phyloP scores from a whole-genome alignment of 2,329 filamentous ascomycete genomes.

The Fusarium verticillioides region DNA sequence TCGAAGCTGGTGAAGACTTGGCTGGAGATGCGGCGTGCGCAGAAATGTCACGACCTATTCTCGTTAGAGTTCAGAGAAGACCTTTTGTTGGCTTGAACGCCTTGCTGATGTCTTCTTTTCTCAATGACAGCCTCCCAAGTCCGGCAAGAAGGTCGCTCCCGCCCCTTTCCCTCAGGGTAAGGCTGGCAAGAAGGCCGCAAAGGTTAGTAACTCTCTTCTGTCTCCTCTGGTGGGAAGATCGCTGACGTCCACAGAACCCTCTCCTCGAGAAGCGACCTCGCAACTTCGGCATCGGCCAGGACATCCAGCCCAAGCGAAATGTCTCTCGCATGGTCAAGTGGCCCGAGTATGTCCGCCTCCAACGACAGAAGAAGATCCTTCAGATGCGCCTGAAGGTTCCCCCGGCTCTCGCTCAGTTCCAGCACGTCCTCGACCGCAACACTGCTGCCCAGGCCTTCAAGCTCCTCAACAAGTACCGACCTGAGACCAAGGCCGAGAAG shows the following conservation, averaged over 20 bases:
- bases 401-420: conserved; percentile 96
- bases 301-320: conserved; percentile 97
- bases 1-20: conserved; percentile 67
- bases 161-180: conserved; percentile 96
- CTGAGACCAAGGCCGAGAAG: conserved; percentile 99
- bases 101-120: conserved; percentile 98
- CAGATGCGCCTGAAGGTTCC: conserved; percentile 99
- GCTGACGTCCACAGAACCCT: conserved; percentile 77
- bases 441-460: conserved; percentile 97
- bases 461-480: conserved; percentile 99
- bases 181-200: conserved; percentile 94
- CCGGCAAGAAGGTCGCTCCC: conserved; percentile 96
- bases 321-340: conserved; percentile 98
- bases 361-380: conserved; percentile 94
- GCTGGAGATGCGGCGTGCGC: conserved; percentile 69
- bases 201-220: conserved; percentile 72
- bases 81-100: conserved; percentile 77
- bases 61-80: conserved; percentile 96
- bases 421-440: conserved; percentile 96
- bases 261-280: conserved; percentile 97
- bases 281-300: conserved; percentile 99
- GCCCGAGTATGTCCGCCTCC: conserved; percentile 98
- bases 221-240: not conserved
- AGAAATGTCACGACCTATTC: conserved; percentile 68
- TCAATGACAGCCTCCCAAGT: conserved; percentile 99